These are phyloP conservation scores for Ogataea paradorogensis DNA, from an alignment of 805 yeast species.

Conservation along the genomic window DNA sequence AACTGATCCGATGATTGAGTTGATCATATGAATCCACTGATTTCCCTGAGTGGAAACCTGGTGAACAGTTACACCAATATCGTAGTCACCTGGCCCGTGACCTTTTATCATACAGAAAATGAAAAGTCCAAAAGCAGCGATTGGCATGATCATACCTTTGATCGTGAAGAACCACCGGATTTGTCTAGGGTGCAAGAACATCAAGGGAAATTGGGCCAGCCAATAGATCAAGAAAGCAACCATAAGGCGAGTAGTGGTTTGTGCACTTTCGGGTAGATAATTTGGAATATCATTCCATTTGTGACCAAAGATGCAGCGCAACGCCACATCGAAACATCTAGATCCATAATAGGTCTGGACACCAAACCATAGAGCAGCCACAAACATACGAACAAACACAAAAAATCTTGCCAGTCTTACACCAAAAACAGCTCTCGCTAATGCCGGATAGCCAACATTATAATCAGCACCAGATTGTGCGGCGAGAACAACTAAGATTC, in stretches of 20 bases:
- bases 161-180: slow-evolving; percentile 21
- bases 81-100: slow-evolving; percentile 19
- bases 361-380: slow-evolving; percentile 40
- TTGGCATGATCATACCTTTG: slow-evolving; percentile 20
- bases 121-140: slow-evolving; percentile 22
- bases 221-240: slow-evolving; percentile 22
- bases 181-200: slow-evolving; percentile 21
- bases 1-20: slow-evolving; percentile 25
- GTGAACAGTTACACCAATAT: slow-evolving; percentile 11
- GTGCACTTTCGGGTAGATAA: slow-evolving; percentile 20
- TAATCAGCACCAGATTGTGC: slow-evolving; percentile 25
- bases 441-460: slow-evolving; percentile 38
- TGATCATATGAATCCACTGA: slow-evolving; percentile 18
- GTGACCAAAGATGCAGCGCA: slow-evolving; percentile 24
- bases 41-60: slow-evolving; percentile 11
- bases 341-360: slow-evolving; percentile 38
- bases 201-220: slow-evolving; percentile 23
- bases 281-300: slow-evolving; percentile 21
- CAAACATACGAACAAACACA: slow-evolving; percentile 35
- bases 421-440: slow-evolving; percentile 38
- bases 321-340: slow-evolving; percentile 33
- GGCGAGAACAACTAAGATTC: slow-evolving; percentile 14
- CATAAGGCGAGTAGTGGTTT: slow-evolving; percentile 19
- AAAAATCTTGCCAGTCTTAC: slow-evolving; percentile 35
- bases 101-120: slow-evolving; percentile 22